Evolutionary conservation across 2,329 filamentous ascomycete genomes (phyloP).

Genomic region (Leptoxyphium fumago): DNA sequence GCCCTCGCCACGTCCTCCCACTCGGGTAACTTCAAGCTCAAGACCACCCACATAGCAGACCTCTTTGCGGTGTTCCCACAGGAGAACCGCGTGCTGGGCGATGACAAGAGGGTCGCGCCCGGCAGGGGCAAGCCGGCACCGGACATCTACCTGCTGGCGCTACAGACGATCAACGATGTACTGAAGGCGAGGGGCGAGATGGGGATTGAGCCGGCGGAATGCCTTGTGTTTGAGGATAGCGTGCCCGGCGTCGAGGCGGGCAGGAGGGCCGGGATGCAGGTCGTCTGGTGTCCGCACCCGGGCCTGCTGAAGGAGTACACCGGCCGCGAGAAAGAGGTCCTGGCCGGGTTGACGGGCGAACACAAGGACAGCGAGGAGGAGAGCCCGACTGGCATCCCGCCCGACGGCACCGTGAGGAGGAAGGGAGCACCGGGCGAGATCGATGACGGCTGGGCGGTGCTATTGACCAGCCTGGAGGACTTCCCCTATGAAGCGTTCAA

Average conservation of each 20-base stretch:
- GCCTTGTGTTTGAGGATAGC: slow-evolving; percentile 90
- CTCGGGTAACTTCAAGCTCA: slow-evolving; percentile 56
- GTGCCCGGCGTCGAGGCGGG: slow-evolving; percentile 88
- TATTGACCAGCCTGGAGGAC: slow-evolving; percentile 38
- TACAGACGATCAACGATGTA: slow-evolving; percentile 69
- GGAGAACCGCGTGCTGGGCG: slow-evolving; percentile 65
- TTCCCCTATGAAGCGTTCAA: slow-evolving; percentile 49
- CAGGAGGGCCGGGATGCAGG: slow-evolving; percentile 82
- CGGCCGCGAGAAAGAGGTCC: slow-evolving; percentile 63
- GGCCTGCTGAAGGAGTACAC: slow-evolving; percentile 61
- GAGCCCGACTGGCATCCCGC: slow-evolving; percentile 20
- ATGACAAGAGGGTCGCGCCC: slow-evolving; percentile 60
- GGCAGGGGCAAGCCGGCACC: slow-evolving; percentile 89
- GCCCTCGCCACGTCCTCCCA: slow-evolving; percentile 77
- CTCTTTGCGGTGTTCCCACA: slow-evolving; percentile 47
- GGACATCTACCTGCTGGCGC: slow-evolving; percentile 81
- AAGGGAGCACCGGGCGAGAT: slow-evolving; percentile 38
- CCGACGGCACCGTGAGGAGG: slow-evolving; percentile 24
- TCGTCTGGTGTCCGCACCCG: slow-evolving; percentile 80
- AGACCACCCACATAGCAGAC: slow-evolving; percentile 44
- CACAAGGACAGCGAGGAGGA: slow-evolving; percentile 36
- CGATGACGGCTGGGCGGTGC: slow-evolving; percentile 45
- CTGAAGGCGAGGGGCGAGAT: slow-evolving; percentile 42
- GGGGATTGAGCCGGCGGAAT: slow-evolving; percentile 65
- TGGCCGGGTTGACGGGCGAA: slow-evolving; percentile 68